Percentiles rank a stretch among this genome's conserved stretches.
phyloP scores from a whole-genome alignment of 2,329 filamentous ascomycete species.

The Pseudopyricularia javanii region DNA sequence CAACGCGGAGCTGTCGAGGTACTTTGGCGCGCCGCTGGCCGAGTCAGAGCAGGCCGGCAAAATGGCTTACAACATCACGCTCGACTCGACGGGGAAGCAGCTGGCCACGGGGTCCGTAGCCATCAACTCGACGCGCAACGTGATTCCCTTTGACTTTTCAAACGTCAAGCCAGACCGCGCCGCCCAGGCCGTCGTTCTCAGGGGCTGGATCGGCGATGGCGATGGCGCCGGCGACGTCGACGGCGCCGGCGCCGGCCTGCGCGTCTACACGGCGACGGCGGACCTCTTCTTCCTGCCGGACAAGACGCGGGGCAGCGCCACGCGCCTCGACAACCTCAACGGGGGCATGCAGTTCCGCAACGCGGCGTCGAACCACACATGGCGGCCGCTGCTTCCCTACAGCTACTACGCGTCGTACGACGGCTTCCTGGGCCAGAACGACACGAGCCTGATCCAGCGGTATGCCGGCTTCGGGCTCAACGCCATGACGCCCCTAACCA shows the following conservation, averaged over 20 bases:
- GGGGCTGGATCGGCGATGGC: conserved; percentile 17
- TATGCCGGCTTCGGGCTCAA: conserved; percentile 28
- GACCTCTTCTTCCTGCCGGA: conserved; percentile 29
- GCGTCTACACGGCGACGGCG: conserved; percentile 21
- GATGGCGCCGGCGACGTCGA: background rate
- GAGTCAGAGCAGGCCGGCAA: background rate
- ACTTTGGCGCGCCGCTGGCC: conserved; percentile 22
- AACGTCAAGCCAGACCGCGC: conserved; percentile 15
- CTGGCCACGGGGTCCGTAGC: conserved; percentile 20
- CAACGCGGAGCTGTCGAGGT: conserved; percentile 26
- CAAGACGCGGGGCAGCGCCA: conserved; percentile 27
- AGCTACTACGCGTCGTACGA: conserved; percentile 31
- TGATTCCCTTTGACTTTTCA: conserved; percentile 24
- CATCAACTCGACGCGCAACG: conserved; percentile 19
- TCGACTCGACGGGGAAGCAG: conserved; percentile 14
- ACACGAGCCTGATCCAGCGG: conserved; percentile 17
- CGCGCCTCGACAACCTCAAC: conserved; percentile 30
- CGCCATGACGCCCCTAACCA: conserved; percentile 29
- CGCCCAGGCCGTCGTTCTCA: conserved; percentile 26
- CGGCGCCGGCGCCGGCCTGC: conserved; percentile 8
- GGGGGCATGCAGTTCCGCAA: conserved; percentile 28
- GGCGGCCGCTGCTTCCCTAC: conserved; percentile 29
- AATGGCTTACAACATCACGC: conserved; percentile 21
- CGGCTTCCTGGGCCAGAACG: conserved; percentile 26
- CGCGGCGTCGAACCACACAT: conserved; percentile 18